phyloP scores from a whole-genome alignment of 2,329 filamentous ascomycete species.

The Exophiala sp. region DNA sequence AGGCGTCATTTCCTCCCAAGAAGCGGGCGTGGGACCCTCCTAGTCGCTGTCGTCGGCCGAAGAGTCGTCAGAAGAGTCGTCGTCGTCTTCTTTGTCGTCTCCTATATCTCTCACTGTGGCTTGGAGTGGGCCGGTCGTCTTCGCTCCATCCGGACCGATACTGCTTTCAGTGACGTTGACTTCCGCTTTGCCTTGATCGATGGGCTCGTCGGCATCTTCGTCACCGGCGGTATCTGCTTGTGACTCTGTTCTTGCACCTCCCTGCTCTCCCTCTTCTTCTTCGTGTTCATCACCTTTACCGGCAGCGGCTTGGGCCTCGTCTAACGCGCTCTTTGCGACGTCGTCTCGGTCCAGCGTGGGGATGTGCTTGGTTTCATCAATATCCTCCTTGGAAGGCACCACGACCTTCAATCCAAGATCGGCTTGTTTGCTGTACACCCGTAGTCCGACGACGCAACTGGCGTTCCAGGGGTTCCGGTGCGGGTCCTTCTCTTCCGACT shows the following conservation, averaged over 20 bases:
- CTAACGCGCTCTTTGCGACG: conserved; percentile 25
- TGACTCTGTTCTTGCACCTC: no score
- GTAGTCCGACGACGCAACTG: conserved; percentile 55
- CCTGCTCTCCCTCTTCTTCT: conserved; percentile 20
- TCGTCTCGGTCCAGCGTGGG: conserved; percentile 42
- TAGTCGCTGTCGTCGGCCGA: no score
- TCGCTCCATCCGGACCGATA: no score
- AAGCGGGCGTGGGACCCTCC: no score
- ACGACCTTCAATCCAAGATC: conserved; percentile 49
- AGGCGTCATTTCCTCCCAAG: no score
- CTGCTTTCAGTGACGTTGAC: no score
- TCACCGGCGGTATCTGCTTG: not conserved
- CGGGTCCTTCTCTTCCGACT: conserved; percentile 22
- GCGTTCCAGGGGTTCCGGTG: conserved; percentile 53
- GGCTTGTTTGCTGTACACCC: conserved; percentile 45
- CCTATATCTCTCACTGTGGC: not conserved
- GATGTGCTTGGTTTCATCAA: conserved; percentile 32
- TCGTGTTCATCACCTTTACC: conserved; percentile 14
- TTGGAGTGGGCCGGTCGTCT: no score
- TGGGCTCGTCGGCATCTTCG: not conserved
- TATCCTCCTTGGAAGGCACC: conserved; percentile 35
- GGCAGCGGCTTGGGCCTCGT: conserved; percentile 20
- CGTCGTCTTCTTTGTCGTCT: not conserved
- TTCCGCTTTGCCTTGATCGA: no score
- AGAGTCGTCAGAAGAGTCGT: no score